Percentiles rank a stretch among this genome's conserved stretches.
Conservation (phyloP, 2,329 filamentous ascomycete genomes). For the Claviceps sp. region DNA sequence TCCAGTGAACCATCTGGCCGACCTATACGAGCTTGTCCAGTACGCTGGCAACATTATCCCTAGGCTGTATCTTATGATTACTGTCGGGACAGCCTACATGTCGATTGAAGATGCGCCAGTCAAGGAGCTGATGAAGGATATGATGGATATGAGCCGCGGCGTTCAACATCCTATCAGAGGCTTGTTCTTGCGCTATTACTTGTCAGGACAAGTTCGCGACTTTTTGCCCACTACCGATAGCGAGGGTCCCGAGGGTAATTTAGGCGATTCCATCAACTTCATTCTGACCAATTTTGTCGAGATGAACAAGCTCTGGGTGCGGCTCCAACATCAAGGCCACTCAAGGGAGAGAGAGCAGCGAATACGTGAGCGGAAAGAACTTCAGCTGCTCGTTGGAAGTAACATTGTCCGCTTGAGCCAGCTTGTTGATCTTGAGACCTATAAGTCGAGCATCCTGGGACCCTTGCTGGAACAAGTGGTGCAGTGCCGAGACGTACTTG, state of each 20-base stretch:
- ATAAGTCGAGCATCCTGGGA: constrained; percentile 79
- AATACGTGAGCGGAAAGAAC: constrained; percentile 86
- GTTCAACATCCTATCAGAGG: constrained; percentile 95
- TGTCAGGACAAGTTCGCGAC: constrained; percentile 89
- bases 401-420: constrained; percentile 93
- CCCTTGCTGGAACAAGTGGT: constrained; percentile 93
- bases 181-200: constrained; percentile 88
- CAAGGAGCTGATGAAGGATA: constrained; percentile 99
- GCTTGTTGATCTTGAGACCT: constrained; percentile 85
- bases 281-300: constrained; percentile 97
- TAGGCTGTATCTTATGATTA: constrained; percentile 96
- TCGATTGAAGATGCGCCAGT: constrained; percentile 94
- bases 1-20: constrained; percentile 92
- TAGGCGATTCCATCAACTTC: constrained; percentile 97
- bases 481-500: constrained; percentile 90
- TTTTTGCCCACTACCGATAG: constrained; percentile 67
- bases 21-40: constrained; percentile 94
- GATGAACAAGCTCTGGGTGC: constrained; percentile 99
- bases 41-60: constrained; percentile 98
- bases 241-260: constrained; percentile 86
- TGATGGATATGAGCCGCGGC: constrained; percentile 99
- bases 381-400: constrained; percentile 90
- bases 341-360: constrained; percentile 87
- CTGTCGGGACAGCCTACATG: constrained; percentile 98
- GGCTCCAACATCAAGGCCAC: constrained; percentile 92